phyloP scores from a whole-genome alignment of 2,329 filamentous ascomycete species.

The Colletotrichum lentis region DNA sequence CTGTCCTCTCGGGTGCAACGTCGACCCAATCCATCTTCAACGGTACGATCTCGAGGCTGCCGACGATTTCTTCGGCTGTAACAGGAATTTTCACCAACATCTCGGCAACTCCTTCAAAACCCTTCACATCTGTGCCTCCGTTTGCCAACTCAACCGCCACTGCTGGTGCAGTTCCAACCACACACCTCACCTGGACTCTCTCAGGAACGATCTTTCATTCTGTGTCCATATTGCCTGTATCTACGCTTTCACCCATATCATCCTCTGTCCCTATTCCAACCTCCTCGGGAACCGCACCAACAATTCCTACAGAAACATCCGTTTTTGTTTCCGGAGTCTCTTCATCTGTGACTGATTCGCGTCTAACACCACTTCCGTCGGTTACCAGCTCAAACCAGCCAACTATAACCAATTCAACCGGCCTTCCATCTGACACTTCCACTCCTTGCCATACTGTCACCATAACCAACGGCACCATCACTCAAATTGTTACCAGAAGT shows the following conservation, averaged over 20 bases:
- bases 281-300: background rate
- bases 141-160: conserved; percentile 24
- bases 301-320: background rate
- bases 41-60: background rate
- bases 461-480: conserved; percentile 32
- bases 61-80: background rate
- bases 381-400: background rate
- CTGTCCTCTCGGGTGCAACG: background rate
- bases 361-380: background rate
- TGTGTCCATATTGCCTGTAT: conserved; percentile 21
- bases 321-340: background rate
- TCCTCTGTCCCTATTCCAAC: background rate
- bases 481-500: conserved; percentile 31
- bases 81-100: background rate
- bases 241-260: background rate
- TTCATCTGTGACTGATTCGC: background rate
- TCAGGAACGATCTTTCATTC: conserved; percentile 16
- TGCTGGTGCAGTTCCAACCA: background rate
- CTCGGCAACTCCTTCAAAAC: background rate
- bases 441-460: conserved; percentile 33
- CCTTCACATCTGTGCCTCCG: background rate
- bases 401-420: conserved; percentile 5
- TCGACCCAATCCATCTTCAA: background rate
- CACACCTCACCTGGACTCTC: conserved; percentile 9
- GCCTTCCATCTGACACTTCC: background rate